Evolutionary conservation across 2,329 filamentous ascomycete genomes (phyloP).

Genomic region (Nemania abortiva): DNA sequence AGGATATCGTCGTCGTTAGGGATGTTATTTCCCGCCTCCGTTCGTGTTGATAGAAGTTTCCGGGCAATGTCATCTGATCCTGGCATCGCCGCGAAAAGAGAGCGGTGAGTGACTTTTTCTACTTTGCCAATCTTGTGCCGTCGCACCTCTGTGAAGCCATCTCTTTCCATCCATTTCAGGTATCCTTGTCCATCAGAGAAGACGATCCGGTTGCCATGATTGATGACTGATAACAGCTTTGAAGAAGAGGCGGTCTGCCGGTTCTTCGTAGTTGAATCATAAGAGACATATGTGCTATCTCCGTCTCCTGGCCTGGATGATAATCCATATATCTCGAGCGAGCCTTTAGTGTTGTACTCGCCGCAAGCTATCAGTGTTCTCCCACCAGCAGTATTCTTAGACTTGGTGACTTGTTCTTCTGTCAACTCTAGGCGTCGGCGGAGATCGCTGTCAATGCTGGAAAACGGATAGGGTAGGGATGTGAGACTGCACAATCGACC

Average conservation of each 20-base stretch:
- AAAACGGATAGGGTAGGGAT: constrained; percentile 75
- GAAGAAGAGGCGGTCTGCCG: constrained; percentile 84
- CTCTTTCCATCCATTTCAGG: constrained; percentile 91
- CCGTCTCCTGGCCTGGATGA: constrained; percentile 49
- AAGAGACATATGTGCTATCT: constrained; percentile 49
- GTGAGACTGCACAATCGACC: constrained; percentile 80
- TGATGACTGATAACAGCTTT: constrained; percentile 83
- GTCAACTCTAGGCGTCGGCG: constrained; percentile 68
- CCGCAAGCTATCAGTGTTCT: constrained; percentile 84
- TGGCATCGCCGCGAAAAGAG: constrained; percentile 65
- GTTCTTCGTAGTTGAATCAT: constrained; percentile 74
- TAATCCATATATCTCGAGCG: constrained; percentile 85
- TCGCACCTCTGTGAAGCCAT: constrained; percentile 74
- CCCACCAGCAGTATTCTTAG: constrained; percentile 65
- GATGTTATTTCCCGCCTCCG: constrained; percentile 46
- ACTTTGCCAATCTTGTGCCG: constrained; percentile 67
- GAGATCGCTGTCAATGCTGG: constrained; percentile 70
- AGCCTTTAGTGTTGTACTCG: constrained; percentile 92
- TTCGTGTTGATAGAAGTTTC: constrained; percentile 77
- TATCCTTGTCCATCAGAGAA: constrained; percentile 87
- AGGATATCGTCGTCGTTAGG: constrained; percentile 76
- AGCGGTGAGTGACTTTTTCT: constrained; percentile 59
- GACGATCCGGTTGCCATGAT: constrained; percentile 84
- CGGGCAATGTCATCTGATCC: constrained; percentile 79
- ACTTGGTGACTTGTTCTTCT: constrained; percentile 63